Conservation (phyloP, 768 basidiomycete genomes). For the Auricularia auricula-judae region DNA sequence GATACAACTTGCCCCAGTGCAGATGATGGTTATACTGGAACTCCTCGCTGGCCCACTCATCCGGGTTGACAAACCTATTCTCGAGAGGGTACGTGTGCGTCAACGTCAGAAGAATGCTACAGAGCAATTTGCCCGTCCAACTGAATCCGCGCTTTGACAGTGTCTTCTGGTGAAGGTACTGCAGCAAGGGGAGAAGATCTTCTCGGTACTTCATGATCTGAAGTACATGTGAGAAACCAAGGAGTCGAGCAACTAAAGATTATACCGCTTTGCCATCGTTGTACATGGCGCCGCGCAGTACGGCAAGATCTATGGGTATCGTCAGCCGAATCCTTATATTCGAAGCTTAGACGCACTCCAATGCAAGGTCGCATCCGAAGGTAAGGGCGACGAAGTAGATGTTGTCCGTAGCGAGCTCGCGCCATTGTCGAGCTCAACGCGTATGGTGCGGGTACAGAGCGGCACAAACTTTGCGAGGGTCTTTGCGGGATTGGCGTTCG, state of each 20-base stretch:
- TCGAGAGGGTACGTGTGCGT: conserved; percentile 76
- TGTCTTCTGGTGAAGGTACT: conserved; percentile 56
- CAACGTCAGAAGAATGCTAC: conserved; percentile 58
- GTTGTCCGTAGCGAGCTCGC: conserved; percentile 69
- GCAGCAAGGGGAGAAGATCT: conserved; percentile 48
- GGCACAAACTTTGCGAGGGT: conserved; percentile 71
- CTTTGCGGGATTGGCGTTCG: conserved; percentile 68
- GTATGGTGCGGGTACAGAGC: conserved; percentile 59
- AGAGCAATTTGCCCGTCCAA: conserved; percentile 68
- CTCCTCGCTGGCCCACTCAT: conserved; percentile 64
- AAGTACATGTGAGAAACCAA: background rate
- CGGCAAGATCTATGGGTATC: conserved; percentile 45
- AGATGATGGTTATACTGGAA: conserved; percentile 59
- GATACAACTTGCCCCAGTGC: conserved; percentile 74
- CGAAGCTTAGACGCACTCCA: conserved; percentile 48
- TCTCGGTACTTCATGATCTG: conserved; percentile 57
- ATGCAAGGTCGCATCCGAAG: conserved; percentile 77
- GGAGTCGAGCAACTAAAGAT: background rate
- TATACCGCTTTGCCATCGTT: conserved; percentile 56
- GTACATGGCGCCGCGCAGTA: conserved; percentile 69
- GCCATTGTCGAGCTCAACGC: conserved; percentile 70
- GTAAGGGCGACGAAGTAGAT: conserved; percentile 52
- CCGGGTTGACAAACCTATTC: conserved; percentile 68
- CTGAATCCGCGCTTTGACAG: conserved; percentile 74
- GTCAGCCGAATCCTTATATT: background rate